These are phyloP conservation scores for Eudorina sp. DNA, from an alignment of 139 green algal genomes.

Conservation along the genomic window DNA sequence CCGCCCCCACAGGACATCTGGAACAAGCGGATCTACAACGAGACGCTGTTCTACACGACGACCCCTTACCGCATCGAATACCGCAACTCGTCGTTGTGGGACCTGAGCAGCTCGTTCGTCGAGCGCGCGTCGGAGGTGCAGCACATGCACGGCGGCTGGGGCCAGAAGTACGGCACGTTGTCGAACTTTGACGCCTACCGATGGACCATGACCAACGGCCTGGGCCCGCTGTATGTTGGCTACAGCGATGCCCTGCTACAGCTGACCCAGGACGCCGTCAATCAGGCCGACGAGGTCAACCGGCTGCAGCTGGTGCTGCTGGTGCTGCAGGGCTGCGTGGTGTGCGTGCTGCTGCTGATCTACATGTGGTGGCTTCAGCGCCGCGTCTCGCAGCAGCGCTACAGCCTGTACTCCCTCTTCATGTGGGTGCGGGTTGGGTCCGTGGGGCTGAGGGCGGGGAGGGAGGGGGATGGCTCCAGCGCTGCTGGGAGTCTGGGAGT, in stretches of 20 bases:
- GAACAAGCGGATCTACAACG: constrained; percentile 31
- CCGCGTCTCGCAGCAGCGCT: constrained; percentile 42
- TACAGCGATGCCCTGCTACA: constrained; percentile 31
- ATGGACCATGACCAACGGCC: constrained; percentile 30
- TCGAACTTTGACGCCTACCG: constrained; percentile 22
- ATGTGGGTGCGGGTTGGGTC: constrained; percentile 2
- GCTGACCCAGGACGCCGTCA: neutral
- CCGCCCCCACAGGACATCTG: constrained; percentile 39
- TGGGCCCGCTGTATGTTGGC: neutral
- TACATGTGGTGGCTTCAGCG: constrained; percentile 54
- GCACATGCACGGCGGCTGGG: constrained; percentile 23
- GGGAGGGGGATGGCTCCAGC: neutral
- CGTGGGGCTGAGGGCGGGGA: neutral
- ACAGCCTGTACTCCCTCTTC: constrained; percentile 38
- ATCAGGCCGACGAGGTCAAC: neutral
- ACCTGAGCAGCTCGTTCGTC: constrained; percentile 4
- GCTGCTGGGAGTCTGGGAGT: too few relatives aligned
- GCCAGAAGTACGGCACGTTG: neutral
- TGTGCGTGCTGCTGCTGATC: constrained; percentile 18
- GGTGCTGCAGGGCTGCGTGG: constrained; percentile 25
- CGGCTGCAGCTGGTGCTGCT: constrained; percentile 35
- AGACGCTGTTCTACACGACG: constrained; percentile 29
- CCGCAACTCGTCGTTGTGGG: constrained; percentile 27
- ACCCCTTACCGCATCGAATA: constrained; percentile 1
- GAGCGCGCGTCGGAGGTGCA: constrained; percentile 30